Base-by-base conservation (phyloP, 75 land plant species). In the Azolla pinnata region DNA sequence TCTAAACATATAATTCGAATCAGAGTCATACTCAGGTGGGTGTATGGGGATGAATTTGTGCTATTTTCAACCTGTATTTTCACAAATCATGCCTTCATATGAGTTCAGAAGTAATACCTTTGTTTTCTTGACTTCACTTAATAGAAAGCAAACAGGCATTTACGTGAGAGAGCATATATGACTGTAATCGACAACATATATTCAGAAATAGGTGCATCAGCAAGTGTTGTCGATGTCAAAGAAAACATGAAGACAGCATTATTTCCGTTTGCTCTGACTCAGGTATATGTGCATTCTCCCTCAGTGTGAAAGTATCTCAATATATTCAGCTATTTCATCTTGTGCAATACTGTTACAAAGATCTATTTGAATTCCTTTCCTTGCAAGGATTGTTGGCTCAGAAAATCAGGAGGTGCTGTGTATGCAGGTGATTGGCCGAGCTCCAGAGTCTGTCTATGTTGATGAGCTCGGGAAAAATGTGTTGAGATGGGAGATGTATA, bases 391-490 rank as follows among this genome's bases (percentile, higher is more conserved):
- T 38, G 42, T 38, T 38, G 42, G 7, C 42, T 38, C 12, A 38
- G 7, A 7, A 38, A 14, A 38, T 38, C 42, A 38, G 2, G 1
- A 24, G 9, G 7, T 35, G 61, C 2, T 59, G 20, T 48, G 30
- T 27, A 1, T 56, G 55, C 72, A 88, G 97, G 79, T 82, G 8
- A 0, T 85, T 3, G 97, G 97, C 7, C 65, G 61, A 28, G 88
- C 84, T 50, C 55, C 83, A 0, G 82, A 88, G 8, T 72, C 77
- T 0, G 3, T 92, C 9, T 80, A 84, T 61, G 88, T 84, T 3
- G 70, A 78, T 19, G 95, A 81, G 50, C 67, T 88, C 21, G 87
- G 81, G 5, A 8, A 10, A 0, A 53, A 66, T 2, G 24, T 92
- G 10, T 57, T 86, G 25, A 84, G 61, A 44, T 51, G 75, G 57